Evolutionary conservation across 257 asterid genomes (phyloP).

Genomic region (Buddleja alternifolia): DNA sequence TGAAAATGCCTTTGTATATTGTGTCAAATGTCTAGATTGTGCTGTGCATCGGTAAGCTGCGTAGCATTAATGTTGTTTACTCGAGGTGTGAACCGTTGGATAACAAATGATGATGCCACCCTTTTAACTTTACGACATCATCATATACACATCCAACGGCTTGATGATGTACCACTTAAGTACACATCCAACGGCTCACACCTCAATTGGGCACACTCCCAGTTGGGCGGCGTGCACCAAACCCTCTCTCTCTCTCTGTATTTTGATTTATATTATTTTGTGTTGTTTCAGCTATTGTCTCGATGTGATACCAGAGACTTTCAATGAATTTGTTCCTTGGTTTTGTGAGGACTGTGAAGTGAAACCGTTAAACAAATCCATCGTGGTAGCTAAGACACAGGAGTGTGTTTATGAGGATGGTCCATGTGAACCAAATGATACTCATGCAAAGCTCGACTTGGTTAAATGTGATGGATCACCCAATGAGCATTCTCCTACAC

Average conservation of each 20-base stretch:
- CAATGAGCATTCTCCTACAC: not conserved
- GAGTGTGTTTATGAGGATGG: slow-evolving; percentile 9
- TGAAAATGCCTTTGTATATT: slow-evolving; percentile 54
- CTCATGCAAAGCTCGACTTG: not conserved
- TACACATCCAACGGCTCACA: too few relatives aligned
- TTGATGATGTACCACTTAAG: too few relatives aligned
- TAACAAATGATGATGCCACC: too few relatives aligned
- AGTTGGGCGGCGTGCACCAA: too few relatives aligned
- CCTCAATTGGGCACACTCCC: too few relatives aligned
- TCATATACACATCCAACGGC: too few relatives aligned
- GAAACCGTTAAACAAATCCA: slow-evolving; percentile 3
- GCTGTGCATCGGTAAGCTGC: slow-evolving; percentile 70
- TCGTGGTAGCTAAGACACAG: not conserved
- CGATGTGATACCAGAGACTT: slow-evolving; percentile 47
- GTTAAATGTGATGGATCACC: slow-evolving; percentile 11
- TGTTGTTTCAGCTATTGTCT: slow-evolving; percentile 68
- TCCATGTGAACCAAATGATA: not conserved
- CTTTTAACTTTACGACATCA: not conserved
- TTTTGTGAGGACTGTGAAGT: slow-evolving; percentile 61
- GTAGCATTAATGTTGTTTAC: not conserved
- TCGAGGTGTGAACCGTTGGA: too few relatives aligned
- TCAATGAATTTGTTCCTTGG: slow-evolving; percentile 67
- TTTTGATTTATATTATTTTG: not conserved
- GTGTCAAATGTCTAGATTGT: slow-evolving; percentile 54
- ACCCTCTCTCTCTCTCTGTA: too few relatives aligned